These are phyloP conservation scores for Trichoderma atrobrunneum DNA, from an alignment of 2,329 filamentous ascomycete species.

Conservation along the genomic window DNA sequence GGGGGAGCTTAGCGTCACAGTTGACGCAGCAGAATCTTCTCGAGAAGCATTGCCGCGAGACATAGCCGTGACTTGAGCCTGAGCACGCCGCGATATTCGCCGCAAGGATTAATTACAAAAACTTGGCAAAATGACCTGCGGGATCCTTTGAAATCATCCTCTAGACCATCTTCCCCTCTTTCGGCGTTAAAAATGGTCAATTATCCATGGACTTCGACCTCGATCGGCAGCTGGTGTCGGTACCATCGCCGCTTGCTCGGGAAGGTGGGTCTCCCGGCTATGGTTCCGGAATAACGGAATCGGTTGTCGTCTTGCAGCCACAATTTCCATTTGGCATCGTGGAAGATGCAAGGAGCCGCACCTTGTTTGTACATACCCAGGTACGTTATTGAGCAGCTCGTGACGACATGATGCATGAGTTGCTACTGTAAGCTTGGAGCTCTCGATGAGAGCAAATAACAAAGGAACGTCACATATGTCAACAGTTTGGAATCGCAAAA, in stretches of 20 bases:
- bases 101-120: not conserved
- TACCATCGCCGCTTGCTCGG: not conserved
- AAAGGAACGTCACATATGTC: not conserved
- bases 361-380: not conserved
- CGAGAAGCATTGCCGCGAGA: not conserved
- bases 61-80: not conserved
- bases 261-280: not conserved
- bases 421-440: not conserved
- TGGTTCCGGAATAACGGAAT: slow-evolving; percentile 11
- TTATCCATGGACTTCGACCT: not conserved
- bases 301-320: not conserved
- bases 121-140: not conserved
- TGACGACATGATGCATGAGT: not conserved
- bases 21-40: not conserved
- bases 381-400: no score
- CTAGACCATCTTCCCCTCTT: not conserved
- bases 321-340: not conserved
- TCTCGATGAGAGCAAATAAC: not conserved
- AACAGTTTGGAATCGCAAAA: not conserved
- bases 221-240: not conserved
- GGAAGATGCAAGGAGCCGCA: not conserved
- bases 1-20: not conserved
- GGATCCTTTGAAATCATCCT: not conserved
- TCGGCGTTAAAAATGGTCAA: not conserved
- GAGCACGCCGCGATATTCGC: not conserved